Conservation (phyloP, 306 rosid genomes). For the Aeschynomene evenia region DNA sequence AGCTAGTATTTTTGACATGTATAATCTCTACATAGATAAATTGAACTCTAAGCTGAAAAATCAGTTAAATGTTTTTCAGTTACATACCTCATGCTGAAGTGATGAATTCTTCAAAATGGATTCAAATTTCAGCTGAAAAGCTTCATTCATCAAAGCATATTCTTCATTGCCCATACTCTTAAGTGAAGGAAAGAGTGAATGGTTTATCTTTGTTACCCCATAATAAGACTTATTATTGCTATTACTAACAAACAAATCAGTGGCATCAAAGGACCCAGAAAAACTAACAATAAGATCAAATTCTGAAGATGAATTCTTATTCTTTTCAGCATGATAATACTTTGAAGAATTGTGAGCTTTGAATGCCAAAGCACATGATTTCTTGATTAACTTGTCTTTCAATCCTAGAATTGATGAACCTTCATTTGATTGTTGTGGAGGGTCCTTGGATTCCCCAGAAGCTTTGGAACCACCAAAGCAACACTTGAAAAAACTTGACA, state of each 20-base stretch:
- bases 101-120: background rate
- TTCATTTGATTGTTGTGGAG: background rate
- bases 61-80: background rate
- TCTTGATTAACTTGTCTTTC: constrained; percentile 28
- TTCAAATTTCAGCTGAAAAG: constrained; percentile 40
- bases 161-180: constrained; percentile 51
- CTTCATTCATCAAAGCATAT: constrained; percentile 41
- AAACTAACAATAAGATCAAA: constrained; percentile 38
- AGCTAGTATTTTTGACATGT: too few species aligned
- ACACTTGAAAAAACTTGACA: background rate
- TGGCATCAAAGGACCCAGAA: constrained; percentile 36
- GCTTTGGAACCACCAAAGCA: background rate
- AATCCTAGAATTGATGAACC: background rate
- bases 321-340: constrained; percentile 21
- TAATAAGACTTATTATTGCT: constrained; percentile 26
- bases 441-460: constrained; percentile 21
- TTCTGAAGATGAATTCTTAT: constrained; percentile 4
- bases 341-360: constrained; percentile 36
- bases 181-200: constrained; percentile 41
- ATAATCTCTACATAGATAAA: too few species aligned
- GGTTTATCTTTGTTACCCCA: constrained; percentile 41
- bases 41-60: too few species aligned
- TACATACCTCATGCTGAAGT: constrained; percentile 31
- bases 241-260: constrained; percentile 27
- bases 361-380: constrained; percentile 36